Base-by-base conservation (phyloP, 495 filamentous ascomycete genomes). In the Parathielavia hyrcaniae region DNA sequence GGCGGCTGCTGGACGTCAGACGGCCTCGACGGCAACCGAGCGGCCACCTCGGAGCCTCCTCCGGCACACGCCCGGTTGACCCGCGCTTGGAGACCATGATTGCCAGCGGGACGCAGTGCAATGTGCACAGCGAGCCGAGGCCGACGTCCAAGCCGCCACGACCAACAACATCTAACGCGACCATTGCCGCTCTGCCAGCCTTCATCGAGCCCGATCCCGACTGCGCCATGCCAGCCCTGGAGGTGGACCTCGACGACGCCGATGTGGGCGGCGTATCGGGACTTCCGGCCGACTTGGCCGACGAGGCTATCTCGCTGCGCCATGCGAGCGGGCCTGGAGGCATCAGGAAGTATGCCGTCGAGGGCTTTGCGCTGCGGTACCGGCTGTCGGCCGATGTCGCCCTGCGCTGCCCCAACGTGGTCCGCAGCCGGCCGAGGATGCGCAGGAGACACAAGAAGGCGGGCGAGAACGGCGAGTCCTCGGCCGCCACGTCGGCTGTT, bases 361-460 rank as follows among this genome's bases (percentile, higher is more conserved):
- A 44, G 12, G 66, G 67, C 16, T 35, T 61, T 11, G 23, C 63
- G 9, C 61, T 76, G 5, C 67, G 64, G 26, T 77, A 73, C 45
- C 69, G 71, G 40, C 63, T 73, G 19, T 73, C 75, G 0, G 47
- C 68, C 9, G 75, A 77, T 45, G 73, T 69, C 16, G 75, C 73
- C 20, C 51, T 72, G 50, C 61, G 69, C 32, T 77, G 73, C 48
- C 69, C 67, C 39, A 75, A 75, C 35, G 70, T 77, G 61, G 72
- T 71, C 43, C 69, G 65, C 60, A 75, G 58, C 43, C 63, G 67
- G 39, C 73, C 73, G 32, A 66, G 74, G 41, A 76, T 78, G 75
- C 70, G 75, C 2, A 71, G 64, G 58, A 70, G 74, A 14, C 6
- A 19, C 35, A 71, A 64, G 53, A 23, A 52, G 20, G 54, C 57